Evolutionary conservation across 2,329 filamentous ascomycete species (phyloP).

Genomic region (Botryotinia narcissicola): DNA sequence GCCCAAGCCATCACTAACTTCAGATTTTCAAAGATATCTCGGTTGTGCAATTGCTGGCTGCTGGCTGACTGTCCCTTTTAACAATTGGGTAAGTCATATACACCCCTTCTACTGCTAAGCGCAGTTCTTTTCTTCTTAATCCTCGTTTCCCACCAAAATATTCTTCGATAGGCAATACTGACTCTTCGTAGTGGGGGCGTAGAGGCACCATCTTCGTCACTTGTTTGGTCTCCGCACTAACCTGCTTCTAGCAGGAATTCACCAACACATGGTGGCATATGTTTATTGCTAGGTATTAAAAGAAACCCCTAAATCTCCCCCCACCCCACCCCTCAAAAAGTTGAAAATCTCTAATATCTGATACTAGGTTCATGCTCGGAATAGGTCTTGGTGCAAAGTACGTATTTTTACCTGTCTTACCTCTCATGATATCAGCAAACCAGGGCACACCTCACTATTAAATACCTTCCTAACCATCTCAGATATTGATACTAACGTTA

Average conservation of each 20-base stretch:
- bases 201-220: slow-evolving; percentile 70
- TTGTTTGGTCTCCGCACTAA: slow-evolving; percentile 57
- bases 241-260: slow-evolving; percentile 52
- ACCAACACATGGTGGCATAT: slow-evolving; percentile 65
- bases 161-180: neutral
- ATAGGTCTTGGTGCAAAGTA: slow-evolving; percentile 68
- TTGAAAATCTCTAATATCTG: neutral
- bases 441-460: neutral
- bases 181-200: slow-evolving; percentile 54
- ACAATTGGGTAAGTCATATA: slow-evolving; percentile 44
- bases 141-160: neutral
- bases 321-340: neutral
- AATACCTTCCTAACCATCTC: neutral
- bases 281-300: slow-evolving; percentile 54
- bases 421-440: neutral
- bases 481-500: neutral
- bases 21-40: slow-evolving; percentile 45
- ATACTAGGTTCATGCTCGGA: slow-evolving; percentile 59
- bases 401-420: neutral
- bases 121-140: neutral
- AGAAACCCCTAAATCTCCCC: neutral
- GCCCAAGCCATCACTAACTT: neutral
- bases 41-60: slow-evolving; percentile 68
- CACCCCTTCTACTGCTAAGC: too few relatives aligned
- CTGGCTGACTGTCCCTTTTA: slow-evolving; percentile 72